Evolutionary conservation across 768 basidiomycete species (phyloP).

Genomic region (Floccularia luteovirens): DNA sequence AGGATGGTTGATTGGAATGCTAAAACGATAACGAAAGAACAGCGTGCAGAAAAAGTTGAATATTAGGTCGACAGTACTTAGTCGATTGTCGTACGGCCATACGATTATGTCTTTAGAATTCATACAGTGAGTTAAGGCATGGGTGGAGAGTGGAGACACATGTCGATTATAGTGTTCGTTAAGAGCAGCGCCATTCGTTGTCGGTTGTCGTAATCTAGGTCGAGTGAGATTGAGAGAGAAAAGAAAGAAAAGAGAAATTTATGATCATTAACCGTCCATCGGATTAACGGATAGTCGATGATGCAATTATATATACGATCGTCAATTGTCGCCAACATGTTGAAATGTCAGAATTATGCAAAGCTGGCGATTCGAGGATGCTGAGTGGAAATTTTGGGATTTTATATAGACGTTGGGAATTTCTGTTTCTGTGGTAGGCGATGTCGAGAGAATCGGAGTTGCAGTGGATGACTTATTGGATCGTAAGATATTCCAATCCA

Average conservation of each 20-base stretch:
- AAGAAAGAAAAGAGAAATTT: constrained; percentile 9
- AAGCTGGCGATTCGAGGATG: not conserved
- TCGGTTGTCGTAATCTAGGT: constrained; percentile 19
- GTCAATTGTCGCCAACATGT: too few species aligned
- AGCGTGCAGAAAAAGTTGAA: constrained; percentile 21
- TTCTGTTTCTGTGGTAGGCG: constrained; percentile 6
- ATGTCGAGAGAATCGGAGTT: too few species aligned
- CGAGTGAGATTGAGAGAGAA: constrained; percentile 21
- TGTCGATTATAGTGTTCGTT: constrained; percentile 24
- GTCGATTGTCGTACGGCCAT: not conserved
- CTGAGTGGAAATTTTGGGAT: not conserved
- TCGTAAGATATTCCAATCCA: too few species aligned
- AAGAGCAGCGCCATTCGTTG: constrained; percentile 52
- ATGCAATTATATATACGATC: too few species aligned
- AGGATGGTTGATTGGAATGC: constrained; percentile 1
- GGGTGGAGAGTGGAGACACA: constrained; percentile 5
- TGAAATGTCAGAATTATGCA: too few species aligned
- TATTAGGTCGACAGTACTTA: not conserved
- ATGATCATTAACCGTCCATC: too few species aligned
- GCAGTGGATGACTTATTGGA: too few species aligned
- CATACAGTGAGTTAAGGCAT: not conserved
- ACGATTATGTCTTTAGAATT: not conserved
- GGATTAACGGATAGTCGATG: too few species aligned
- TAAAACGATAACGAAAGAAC: constrained; percentile 5
- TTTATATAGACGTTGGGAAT: not conserved